Evolutionary conservation across 1,284 basidiomycete species (phyloP), one percentile per base, ranked within the genome.

Genomic region (Lentinula novae-zelandiae): DNA sequence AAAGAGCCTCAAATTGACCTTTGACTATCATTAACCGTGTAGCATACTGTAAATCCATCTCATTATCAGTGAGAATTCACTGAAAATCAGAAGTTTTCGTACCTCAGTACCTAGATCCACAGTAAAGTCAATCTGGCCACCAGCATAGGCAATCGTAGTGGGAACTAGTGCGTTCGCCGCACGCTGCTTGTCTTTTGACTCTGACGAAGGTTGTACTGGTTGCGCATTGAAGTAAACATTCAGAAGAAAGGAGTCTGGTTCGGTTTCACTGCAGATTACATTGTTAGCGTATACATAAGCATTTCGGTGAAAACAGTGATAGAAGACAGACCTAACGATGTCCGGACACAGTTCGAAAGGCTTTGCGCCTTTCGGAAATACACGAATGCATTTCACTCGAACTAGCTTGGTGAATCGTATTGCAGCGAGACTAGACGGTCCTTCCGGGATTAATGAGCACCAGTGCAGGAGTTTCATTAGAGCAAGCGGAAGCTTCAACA

Each of bases 21-120:
- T 85, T 85, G 64, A 93, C 78, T 61, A 92, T 89, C 81, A 93
- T 85, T 31, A 93, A 76, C 57, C 90, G 86, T 22, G 90, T 92
- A 2, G 86, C 82, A 69, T 83, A 84, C 90, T 92, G 68, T 13
- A 36, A 13, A 50, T 27, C 31, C 27, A 42, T 57, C 31, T 36
- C 27, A 42, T 57, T 64, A 9, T 60, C 58, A 58, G 31, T 34
- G 20, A 64, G 34, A 60, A 33, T 57, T 40, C 51, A 44, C 63
- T 10, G 12, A 20, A 33, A 53, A n/a, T 73, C 27, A 27, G 3
- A 27, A 27, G 27, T 27, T 27, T 27, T 27, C 79, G 60, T 69
- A 85, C 89, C 72, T 90, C 86, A 8, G 71, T 62, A 53, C 85
- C 84, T 84, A 90, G 87, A 59, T 89, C 81, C n/a, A 92, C 81